Conservation (phyloP, 768 basidiomycete genomes). For the Pulveroboletus sp. region DNA sequence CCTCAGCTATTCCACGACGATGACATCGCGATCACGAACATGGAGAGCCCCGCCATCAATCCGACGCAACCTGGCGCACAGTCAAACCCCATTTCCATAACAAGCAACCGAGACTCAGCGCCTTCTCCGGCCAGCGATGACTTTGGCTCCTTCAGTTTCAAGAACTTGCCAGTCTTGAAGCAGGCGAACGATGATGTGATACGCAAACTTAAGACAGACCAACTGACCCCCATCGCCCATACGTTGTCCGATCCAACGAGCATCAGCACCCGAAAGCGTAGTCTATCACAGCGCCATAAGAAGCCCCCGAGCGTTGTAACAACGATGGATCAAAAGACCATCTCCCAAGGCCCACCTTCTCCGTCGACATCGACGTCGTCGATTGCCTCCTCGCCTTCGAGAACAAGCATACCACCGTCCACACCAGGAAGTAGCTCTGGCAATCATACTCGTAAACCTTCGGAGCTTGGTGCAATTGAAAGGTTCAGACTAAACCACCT, state of each 20-base stretch:
- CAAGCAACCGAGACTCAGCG: slow-evolving; percentile 38
- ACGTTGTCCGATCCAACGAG: slow-evolving; percentile 60
- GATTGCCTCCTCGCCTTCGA: slow-evolving; percentile 83
- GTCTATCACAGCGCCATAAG: slow-evolving; percentile 75
- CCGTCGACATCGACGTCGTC: slow-evolving; percentile 90
- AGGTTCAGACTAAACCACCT: slow-evolving; percentile 81
- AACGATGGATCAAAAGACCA: slow-evolving; percentile 55
- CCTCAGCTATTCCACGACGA: slow-evolving; percentile 91
- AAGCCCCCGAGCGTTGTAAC: slow-evolving; percentile 78
- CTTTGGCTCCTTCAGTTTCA: slow-evolving; percentile 97
- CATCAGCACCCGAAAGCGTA: slow-evolving; percentile 64
- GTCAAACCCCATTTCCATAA: slow-evolving; percentile 18
- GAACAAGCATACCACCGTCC: slow-evolving; percentile 64
- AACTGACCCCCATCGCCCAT: slow-evolving; percentile 73
- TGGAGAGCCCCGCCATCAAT: slow-evolving; percentile 40
- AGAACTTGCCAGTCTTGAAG: slow-evolving; percentile 92
- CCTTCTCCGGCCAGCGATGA: slow-evolving; percentile 72
- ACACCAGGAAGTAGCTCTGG: slow-evolving; percentile 59
- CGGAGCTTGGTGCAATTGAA: slow-evolving; percentile 83
- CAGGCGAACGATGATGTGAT: slow-evolving; percentile 99
- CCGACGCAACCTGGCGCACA: slow-evolving; percentile 9
- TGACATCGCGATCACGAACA: slow-evolving; percentile 55
- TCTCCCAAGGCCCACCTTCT: slow-evolving; percentile 78
- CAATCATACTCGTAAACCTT: slow-evolving; percentile 75
- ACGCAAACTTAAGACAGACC: slow-evolving; percentile 89